Conservation (phyloP, 768 basidiomycete species). For the Tylopilus plumbeoviolaceoides region DNA sequence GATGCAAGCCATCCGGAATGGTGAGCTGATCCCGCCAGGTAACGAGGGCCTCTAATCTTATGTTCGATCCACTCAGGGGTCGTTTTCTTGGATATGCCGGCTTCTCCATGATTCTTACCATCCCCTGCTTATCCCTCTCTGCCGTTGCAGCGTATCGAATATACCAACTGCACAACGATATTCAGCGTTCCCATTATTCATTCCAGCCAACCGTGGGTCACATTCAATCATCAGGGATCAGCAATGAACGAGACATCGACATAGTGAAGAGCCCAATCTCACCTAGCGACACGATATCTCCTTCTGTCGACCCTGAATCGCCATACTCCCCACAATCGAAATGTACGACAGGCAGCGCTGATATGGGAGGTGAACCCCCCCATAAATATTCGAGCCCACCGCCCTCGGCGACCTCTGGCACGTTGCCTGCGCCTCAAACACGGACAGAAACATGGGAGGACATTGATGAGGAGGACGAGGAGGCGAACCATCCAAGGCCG, state of each 20-base stretch:
- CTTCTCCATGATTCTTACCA: conserved; percentile 43
- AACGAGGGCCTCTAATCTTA: not conserved
- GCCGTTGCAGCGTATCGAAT: conserved; percentile 13
- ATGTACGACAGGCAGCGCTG: not conserved
- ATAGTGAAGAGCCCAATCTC: conserved; percentile 16
- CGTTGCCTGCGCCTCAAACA: not conserved
- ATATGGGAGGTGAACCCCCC: not conserved
- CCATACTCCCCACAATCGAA: not conserved
- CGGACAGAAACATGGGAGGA: conserved; percentile 5
- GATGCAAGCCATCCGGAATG: conserved; percentile 57
- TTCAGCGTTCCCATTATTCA: conserved; percentile 8
- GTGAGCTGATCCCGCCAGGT: conserved; percentile 32
- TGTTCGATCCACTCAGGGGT: conserved; percentile 40
- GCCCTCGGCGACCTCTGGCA: not conserved
- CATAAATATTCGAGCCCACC: not conserved
- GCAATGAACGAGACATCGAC: not conserved
- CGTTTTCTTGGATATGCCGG: conserved; percentile 65
- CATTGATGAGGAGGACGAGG: not conserved
- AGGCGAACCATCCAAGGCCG: not conserved
- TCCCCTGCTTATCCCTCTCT: conserved; percentile 53
- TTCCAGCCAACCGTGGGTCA: not conserved
- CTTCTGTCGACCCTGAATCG: conserved; percentile 2
- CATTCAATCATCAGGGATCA: not conserved
- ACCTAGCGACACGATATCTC: conserved; percentile 20
- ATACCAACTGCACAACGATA: conserved; percentile 21